These are phyloP conservation scores for Mollisiaceae sp. DNA, from an alignment of 2,329 filamentous ascomycete species.

Conservation along the genomic window DNA sequence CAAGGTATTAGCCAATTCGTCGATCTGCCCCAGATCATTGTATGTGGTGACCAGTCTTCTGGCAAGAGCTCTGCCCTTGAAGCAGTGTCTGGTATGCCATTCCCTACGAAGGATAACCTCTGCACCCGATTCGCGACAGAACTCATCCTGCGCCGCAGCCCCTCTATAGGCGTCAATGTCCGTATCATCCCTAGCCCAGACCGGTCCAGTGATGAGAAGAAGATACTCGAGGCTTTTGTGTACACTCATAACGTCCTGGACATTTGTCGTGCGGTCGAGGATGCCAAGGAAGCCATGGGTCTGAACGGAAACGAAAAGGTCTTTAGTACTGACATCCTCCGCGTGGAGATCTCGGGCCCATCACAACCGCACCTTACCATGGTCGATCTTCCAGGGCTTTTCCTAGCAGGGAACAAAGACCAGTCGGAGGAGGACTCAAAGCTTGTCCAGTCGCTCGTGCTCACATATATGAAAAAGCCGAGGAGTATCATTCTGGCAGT, in stretches of 20 bases:
- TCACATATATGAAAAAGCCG: conserved; percentile 46
- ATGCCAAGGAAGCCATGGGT: conserved; percentile 24
- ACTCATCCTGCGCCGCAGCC: conserved; percentile 43
- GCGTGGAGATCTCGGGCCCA: conserved; percentile 24
- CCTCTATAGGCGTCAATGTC: conserved; percentile 19
- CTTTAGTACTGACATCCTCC: conserved; percentile 27
- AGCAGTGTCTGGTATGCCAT: conserved; percentile 44
- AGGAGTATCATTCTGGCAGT: conserved; percentile 51
- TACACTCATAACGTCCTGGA: conserved; percentile 21
- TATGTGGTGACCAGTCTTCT: conserved; percentile 51
- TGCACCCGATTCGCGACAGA: conserved; percentile 52
- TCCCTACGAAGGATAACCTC: conserved; percentile 46
- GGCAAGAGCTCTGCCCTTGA: conserved; percentile 46
- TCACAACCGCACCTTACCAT: conserved; percentile 29
- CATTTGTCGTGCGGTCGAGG: conserved; percentile 28
- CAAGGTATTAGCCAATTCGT: conserved; percentile 28
- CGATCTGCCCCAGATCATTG: conserved; percentile 48
- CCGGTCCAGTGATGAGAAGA: conserved; percentile 16
- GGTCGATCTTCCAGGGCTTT: conserved; percentile 40
- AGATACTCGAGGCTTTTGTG: conserved; percentile 26
- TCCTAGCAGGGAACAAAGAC: conserved; percentile 50
- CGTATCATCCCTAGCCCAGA: conserved; percentile 22
- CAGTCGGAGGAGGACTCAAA: conserved; percentile 33
- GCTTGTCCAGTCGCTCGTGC: conserved; percentile 25
- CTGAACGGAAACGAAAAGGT: conserved; percentile 31